These are phyloP conservation scores for Spongiforma sp. DNA, from an alignment of 1,284 basidiomycete species.

Conservation along the genomic window DNA sequence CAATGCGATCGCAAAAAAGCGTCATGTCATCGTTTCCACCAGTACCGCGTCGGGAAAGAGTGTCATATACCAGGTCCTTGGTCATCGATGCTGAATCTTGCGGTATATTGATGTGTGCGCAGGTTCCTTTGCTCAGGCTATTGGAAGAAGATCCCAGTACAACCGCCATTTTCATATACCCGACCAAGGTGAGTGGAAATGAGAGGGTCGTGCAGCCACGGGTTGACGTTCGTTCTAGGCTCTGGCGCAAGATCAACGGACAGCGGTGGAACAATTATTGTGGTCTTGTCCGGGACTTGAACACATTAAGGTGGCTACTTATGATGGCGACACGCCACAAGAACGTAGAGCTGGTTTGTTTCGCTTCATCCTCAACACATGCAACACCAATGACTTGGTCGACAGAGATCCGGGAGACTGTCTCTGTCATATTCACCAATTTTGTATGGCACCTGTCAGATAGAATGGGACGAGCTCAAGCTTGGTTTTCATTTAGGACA, in stretches of 20 bases:
- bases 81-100: not conserved
- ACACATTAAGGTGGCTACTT: constrained; percentile 74
- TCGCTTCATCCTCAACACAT: not conserved
- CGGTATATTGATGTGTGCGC: not conserved
- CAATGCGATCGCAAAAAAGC: constrained; percentile 62
- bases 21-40: constrained; percentile 88
- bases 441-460: constrained; percentile 53
- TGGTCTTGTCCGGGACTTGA: constrained; percentile 65
- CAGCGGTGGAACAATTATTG: constrained; percentile 71
- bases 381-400: not conserved
- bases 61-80: constrained; percentile 80
- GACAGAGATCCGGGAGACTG: constrained; percentile 65
- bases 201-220: not conserved
- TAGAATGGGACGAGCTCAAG: not conserved
- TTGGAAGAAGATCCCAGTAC: constrained; percentile 66
- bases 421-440: constrained; percentile 79
- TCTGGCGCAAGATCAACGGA: constrained; percentile 87
- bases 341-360: constrained; percentile 60
- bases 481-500: constrained; percentile 64
- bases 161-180: constrained; percentile 89
- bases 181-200: constrained; percentile 70
- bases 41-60: constrained; percentile 94
- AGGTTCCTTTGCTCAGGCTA: constrained; percentile 77
- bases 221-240: constrained; percentile 54
- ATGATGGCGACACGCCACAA: constrained; percentile 88